phyloP scores from a whole-genome alignment of 2,329 filamentous ascomycete genomes.

The Aspergillus ustus region DNA sequence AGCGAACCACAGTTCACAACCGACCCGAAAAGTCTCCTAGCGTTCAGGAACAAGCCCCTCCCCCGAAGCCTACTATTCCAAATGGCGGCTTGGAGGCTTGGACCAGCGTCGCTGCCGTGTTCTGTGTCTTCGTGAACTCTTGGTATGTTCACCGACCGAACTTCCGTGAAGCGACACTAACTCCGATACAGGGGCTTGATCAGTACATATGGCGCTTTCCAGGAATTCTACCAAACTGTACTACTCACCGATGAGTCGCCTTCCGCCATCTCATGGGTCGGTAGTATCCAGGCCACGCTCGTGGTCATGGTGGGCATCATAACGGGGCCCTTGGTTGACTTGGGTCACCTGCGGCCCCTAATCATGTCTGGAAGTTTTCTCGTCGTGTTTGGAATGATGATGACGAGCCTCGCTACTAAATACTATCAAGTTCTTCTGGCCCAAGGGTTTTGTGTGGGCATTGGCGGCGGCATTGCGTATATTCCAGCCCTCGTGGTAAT shows the following conservation, averaged over 20 bases:
- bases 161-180: background rate
- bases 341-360: constrained; percentile 48
- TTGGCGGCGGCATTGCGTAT: constrained; percentile 38
- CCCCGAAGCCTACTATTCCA: constrained; percentile 18
- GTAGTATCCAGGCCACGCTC: constrained; percentile 52
- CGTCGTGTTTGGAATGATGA: constrained; percentile 40
- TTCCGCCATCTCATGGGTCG: constrained; percentile 54
- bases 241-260: constrained; percentile 41
- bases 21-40: background rate
- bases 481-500: constrained; percentile 38
- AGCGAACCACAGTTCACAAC: background rate
- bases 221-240: constrained; percentile 51
- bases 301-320: constrained; percentile 53
- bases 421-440: constrained; percentile 48
- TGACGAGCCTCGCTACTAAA: constrained; percentile 40
- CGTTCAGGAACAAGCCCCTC: constrained; percentile 8
- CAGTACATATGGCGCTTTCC: constrained; percentile 54
- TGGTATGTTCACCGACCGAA: constrained; percentile 28
- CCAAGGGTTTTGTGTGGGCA: constrained; percentile 44
- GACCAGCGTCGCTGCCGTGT: constrained; percentile 35
- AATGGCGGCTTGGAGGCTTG: constrained; percentile 36
- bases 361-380: constrained; percentile 48
- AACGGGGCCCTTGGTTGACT: constrained; percentile 55
- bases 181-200: constrained; percentile 41
- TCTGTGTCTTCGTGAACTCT: constrained; percentile 40